phyloP scores from a whole-genome alignment of 2,329 filamentous ascomycete species.

The Neonectria punicea region DNA sequence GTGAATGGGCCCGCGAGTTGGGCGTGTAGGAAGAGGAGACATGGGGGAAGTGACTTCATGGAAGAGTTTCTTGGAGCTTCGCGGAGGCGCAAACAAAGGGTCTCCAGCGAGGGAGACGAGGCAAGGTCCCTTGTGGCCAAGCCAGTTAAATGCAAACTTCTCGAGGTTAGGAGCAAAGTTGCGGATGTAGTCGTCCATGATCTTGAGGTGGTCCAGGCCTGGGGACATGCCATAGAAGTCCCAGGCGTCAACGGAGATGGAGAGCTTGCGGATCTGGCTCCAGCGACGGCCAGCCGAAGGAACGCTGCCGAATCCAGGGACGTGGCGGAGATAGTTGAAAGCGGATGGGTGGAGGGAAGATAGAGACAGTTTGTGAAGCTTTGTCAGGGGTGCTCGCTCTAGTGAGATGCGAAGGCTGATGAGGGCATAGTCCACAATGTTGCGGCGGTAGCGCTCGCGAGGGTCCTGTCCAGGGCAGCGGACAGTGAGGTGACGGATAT shows the following conservation, averaged over 20 bases:
- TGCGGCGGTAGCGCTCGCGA: conserved; percentile 76
- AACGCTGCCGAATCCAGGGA: conserved; percentile 77
- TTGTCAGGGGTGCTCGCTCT: conserved; percentile 75
- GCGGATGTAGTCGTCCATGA: conserved; percentile 84
- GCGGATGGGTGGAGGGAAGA: conserved; percentile 79
- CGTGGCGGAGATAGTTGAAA: conserved; percentile 80
- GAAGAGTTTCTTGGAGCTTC: conserved; percentile 67
- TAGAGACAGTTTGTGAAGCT: conserved; percentile 76
- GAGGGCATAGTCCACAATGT: conserved; percentile 87
- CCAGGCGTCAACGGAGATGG: conserved; percentile 78
- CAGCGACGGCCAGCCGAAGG: conserved; percentile 79
- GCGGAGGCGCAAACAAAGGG: conserved; percentile 71
- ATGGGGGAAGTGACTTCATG: conserved; percentile 72
- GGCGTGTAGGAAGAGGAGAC: conserved; percentile 67
- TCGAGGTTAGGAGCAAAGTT: conserved; percentile 73
- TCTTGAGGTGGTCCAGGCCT: conserved; percentile 76
- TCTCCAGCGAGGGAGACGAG: conserved; percentile 78
- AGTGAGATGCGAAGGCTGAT: conserved; percentile 87
- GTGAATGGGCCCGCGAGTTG: conserved; percentile 65
- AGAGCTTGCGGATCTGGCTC: conserved; percentile 79
- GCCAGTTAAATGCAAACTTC: conserved; percentile 81
- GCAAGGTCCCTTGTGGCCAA: conserved; percentile 78
- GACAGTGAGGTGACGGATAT: conserved; percentile 79
- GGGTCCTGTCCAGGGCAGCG: conserved; percentile 79
- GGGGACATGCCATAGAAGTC: conserved; percentile 69